Base-by-base conservation (phyloP, 2,329 filamentous ascomycete species). In the Drechslerella dactyloides region DNA sequence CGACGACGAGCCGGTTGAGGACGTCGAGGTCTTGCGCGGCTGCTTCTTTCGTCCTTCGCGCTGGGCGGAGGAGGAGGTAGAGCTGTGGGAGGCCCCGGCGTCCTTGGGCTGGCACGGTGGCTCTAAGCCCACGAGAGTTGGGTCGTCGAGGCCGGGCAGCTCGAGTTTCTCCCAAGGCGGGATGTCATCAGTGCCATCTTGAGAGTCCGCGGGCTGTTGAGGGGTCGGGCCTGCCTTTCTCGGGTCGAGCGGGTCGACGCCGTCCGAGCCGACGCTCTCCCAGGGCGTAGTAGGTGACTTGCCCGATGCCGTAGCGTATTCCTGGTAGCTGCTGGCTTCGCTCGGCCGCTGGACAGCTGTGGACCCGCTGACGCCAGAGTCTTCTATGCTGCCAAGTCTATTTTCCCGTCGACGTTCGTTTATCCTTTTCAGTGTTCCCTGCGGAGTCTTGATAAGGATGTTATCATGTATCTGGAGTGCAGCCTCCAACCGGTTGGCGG, bases 101-200 rank as follows among this genome's bases (percentile, higher is more conserved):
- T 27, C 37, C 24, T 63, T 54, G 27, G 58, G 37, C 42, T 59
- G 59, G 30, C 62, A 58, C 35, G 66, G 66, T 35, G 60, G 51
- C 23, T 24, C 63, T 35, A 70, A 59, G 21, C 59, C 59, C 58
- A 70, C 59, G 13, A 70, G 66, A 48, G 53, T 70, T 10, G 66
- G 66, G 42, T 70, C 66, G 35, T 70, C 59, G 13, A 64, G 24
- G 1, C 66, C 66, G 11, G 66, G 66, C 6, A 70, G 66, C 35
- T 70, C 66, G 10, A 70, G 66, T 44, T 70, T 70, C 21, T 70
- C 66, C 66, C 66, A 70, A 1, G 66, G 66, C 19, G 66, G 66
- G 4, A 70, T 44, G 10, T 66, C 63, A 6, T 53, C n/a, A 40
- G 19, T 44, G 33, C 40, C n/a, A 1, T 35, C 48, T 33, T 61